Percentiles rank a stretch among this genome's conserved stretches.
Evolutionary conservation across 768 basidiomycete species (phyloP).

Genomic region (Botryobasidium botryosum): DNA sequence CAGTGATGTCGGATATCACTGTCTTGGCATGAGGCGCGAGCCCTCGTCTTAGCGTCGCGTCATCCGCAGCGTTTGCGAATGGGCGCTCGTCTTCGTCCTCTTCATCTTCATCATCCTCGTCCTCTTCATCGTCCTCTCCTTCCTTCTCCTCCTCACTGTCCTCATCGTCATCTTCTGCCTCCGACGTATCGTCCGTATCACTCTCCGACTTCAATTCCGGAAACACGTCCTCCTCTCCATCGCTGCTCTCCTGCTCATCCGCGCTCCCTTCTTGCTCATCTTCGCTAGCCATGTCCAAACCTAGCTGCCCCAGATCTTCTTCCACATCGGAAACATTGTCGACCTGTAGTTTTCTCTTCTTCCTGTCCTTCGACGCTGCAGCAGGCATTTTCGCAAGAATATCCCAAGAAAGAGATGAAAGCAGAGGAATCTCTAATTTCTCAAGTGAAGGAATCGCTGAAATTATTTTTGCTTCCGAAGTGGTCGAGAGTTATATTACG

Average conservation of each 20-base stretch:
- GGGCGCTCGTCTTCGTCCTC: constrained; percentile 17
- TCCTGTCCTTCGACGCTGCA: too few relatives aligned
- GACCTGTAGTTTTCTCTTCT: too few relatives aligned
- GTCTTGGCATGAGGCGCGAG: constrained; percentile 47
- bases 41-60: constrained; percentile 7
- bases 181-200: constrained; percentile 17
- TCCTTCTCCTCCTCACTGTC: constrained; percentile 21
- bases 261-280: constrained; percentile 25
- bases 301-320: constrained; percentile 25
- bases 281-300: constrained; percentile 58
- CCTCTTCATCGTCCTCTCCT: constrained; percentile 23
- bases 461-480: too few relatives aligned
- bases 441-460: too few relatives aligned
- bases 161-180: constrained; percentile 14
- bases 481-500: too few relatives aligned
- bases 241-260: constrained; percentile 29
- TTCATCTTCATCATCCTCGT: constrained; percentile 23
- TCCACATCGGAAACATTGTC: constrained; percentile 8
- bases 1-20: constrained; percentile 63
- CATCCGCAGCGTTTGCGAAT: not conserved
- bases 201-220: constrained; percentile 36
- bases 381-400: too few relatives aligned
- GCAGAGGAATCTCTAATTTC: too few relatives aligned
- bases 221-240: constrained; percentile 52
- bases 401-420: too few relatives aligned